These are phyloP conservation scores for Gynostemma pentaphyllum DNA, from an alignment of 306 rosid genomes.

Conservation along the genomic window DNA sequence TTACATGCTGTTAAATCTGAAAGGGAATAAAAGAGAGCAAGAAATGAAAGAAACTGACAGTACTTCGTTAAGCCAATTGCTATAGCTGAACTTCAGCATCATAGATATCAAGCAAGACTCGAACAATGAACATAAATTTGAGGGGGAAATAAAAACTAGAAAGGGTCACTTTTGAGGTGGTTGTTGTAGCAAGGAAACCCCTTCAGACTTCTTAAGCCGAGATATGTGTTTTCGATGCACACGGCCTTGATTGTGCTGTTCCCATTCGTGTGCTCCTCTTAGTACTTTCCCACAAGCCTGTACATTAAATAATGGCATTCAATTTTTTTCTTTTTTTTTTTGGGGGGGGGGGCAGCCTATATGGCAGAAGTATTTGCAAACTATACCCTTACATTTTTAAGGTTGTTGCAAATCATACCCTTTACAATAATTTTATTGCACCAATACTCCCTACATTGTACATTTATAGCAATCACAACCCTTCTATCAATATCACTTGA, in stretches of 20 bases:
- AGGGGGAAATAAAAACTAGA: background rate
- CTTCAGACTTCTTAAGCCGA: constrained; percentile 35
- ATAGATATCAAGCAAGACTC: background rate
- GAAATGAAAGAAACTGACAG: background rate
- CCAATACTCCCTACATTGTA: no score
- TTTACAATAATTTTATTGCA: no score
- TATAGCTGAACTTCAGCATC: background rate
- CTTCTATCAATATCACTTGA: no score
- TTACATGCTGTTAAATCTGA: background rate
- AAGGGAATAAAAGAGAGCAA: background rate
- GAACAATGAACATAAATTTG: background rate
- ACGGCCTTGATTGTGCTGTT: constrained; percentile 71
- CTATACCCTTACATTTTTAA: no score
- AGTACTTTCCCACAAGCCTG: constrained; percentile 84
- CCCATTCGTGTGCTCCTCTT: constrained; percentile 87
- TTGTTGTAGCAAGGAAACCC: constrained; percentile 12
- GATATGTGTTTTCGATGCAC: constrained; percentile 67
- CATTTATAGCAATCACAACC: no score
- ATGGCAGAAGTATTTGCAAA: background rate
- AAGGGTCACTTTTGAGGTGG: constrained; percentile 1
- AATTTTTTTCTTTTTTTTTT: background rate
- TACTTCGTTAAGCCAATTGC: background rate
- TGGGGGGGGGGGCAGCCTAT: background rate
- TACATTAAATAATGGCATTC: background rate
- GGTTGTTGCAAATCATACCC: no score